A percentile compares a stretch with the other conserved stretches of the same genome.
phyloP scores from a whole-genome alignment of 192 early-diverging fungal species.

The Thamnidium elegans region DNA sequence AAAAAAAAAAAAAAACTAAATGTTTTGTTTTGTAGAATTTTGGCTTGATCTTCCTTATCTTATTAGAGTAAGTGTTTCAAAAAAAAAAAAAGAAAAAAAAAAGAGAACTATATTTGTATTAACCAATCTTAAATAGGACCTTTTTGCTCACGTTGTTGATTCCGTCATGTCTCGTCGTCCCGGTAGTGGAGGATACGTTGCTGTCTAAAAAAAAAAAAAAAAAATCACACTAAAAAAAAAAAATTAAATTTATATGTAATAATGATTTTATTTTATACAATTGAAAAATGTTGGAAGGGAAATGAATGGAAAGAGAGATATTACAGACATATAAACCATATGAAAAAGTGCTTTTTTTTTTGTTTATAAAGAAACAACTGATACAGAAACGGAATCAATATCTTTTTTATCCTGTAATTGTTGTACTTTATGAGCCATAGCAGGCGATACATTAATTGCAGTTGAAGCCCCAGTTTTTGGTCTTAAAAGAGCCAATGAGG shows the following conservation, averaged over 20 bases:
- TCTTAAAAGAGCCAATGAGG: slow-evolving; percentile 11
- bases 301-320: too few relatives aligned
- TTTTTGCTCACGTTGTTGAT: slow-evolving; percentile 29
- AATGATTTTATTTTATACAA: background rate
- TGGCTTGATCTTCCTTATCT: slow-evolving; percentile 17
- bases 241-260: slow-evolving; percentile 1
- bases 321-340: too few relatives aligned
- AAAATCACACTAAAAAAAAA: background rate
- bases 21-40: background rate
- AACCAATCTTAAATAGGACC: slow-evolving; percentile 10
- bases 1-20: background rate
- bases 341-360: too few relatives aligned
- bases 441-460: slow-evolving; percentile 22
- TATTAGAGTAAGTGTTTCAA: background rate
- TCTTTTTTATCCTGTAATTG: background rate
- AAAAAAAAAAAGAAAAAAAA: background rate
- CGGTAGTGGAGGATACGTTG: slow-evolving; percentile 37
- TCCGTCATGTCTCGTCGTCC: slow-evolving; percentile 24
- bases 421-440: slow-evolving; percentile 9
- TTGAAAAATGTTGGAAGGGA: background rate
- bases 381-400: background rate
- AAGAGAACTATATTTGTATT: background rate
- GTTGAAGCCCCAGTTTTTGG: slow-evolving; percentile 23
- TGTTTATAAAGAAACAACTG: background rate
- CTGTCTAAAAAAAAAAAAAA: slow-evolving; percentile 24